Evolutionary conservation across 768 basidiomycete species (phyloP).

Genomic region (Tylopilus sp.): DNA sequence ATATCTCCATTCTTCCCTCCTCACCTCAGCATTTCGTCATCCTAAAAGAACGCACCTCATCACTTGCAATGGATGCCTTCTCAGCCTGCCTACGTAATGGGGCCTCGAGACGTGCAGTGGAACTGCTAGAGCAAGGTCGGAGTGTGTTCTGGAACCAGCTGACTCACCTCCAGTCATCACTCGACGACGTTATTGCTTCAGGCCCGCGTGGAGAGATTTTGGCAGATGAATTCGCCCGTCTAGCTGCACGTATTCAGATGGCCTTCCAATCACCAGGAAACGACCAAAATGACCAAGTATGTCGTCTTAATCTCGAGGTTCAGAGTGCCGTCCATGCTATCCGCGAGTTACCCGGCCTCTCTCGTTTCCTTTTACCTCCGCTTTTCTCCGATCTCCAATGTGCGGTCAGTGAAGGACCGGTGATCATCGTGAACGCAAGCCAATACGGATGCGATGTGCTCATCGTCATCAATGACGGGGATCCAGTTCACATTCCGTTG

Average conservation of each 20-base stretch:
- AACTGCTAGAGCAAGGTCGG: no score
- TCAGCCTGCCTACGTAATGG: not conserved
- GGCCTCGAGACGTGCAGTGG: not conserved
- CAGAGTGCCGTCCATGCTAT: no score
- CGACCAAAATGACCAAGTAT: not conserved
- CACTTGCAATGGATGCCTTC: not conserved
- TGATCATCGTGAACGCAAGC: no score
- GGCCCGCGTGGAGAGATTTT: not conserved
- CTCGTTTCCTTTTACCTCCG: no score
- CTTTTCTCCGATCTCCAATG: no score
- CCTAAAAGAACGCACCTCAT: not conserved
- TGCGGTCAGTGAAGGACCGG: no score
- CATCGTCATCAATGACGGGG: no score
- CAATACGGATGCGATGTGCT: no score
- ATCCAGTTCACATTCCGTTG: no score
- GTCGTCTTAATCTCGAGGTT: not conserved
- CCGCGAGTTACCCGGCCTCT: no score
- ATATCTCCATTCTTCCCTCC: not conserved
- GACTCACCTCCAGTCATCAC: not conserved
- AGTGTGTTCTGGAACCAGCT: not conserved
- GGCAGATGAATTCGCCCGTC: not conserved
- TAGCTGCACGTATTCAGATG: not conserved
- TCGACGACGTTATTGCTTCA: not conserved
- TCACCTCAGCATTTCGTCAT: not conserved
- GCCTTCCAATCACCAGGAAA: not conserved